These are phyloP conservation scores for Venturia asperata DNA, from an alignment of 2,329 filamentous ascomycete species.

Conservation along the genomic window DNA sequence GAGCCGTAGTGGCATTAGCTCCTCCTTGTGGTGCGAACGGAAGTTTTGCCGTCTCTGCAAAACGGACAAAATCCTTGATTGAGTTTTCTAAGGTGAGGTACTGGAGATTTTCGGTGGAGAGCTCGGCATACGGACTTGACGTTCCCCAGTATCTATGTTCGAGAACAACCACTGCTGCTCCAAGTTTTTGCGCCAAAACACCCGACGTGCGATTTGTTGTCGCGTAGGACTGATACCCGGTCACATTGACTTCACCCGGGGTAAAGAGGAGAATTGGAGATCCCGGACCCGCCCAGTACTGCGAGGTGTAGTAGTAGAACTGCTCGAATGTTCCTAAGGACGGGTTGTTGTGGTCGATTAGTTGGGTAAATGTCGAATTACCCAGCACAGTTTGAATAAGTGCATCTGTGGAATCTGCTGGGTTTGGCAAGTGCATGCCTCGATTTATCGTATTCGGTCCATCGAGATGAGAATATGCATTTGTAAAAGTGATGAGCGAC, in stretches of 20 bases:
- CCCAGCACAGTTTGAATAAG: background rate
- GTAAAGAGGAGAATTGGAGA: slow-evolving; percentile 49
- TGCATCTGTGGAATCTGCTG: background rate
- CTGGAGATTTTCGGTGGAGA: slow-evolving; percentile 48
- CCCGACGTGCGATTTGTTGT: slow-evolving; percentile 46
- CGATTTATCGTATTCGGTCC: slow-evolving; percentile 14
- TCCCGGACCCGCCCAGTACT: slow-evolving; percentile 48
- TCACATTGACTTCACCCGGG: slow-evolving; percentile 46
- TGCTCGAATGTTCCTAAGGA: slow-evolving; percentile 50
- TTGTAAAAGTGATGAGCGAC: background rate
- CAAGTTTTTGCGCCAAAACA: slow-evolving; percentile 41
- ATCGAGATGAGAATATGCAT: background rate
- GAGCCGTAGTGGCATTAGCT: slow-evolving; percentile 47
- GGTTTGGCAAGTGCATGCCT: background rate
- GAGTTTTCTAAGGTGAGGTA: slow-evolving; percentile 49
- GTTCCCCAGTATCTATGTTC: slow-evolving; percentile 56
- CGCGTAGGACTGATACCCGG: slow-evolving; percentile 44
- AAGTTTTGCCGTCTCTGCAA: slow-evolving; percentile 47
- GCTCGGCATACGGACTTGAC: slow-evolving; percentile 45
- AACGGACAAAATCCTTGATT: slow-evolving; percentile 47
- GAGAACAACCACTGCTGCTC: slow-evolving; percentile 48
- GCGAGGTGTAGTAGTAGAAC: slow-evolving; percentile 47
- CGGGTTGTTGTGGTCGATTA: slow-evolving; percentile 53
- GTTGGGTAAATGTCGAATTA: slow-evolving; percentile 43
- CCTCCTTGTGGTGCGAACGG: slow-evolving; percentile 45